Percentiles rank a stretch among this genome's conserved stretches.
These are phyloP conservation scores for Chrysanthemum makinoi DNA, from an alignment of 129 eudicot species.

Conservation along the genomic window DNA sequence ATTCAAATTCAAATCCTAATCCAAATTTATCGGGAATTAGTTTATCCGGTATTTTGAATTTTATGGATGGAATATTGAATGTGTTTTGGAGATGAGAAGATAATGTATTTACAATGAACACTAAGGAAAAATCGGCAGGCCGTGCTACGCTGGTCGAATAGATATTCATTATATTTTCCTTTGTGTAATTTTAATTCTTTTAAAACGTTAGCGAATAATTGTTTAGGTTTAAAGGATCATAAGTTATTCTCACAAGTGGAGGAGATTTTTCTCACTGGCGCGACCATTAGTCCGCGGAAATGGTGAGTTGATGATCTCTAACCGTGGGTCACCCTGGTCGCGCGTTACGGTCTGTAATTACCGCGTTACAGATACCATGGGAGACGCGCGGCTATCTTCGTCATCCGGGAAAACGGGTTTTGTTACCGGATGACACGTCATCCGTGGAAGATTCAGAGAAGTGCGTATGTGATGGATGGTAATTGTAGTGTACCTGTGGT, in stretches of 20 bases:
- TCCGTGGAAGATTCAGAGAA: slow-evolving; percentile 29
- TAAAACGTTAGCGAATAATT: slow-evolving; percentile 58
- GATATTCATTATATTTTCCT: slow-evolving; percentile 80
- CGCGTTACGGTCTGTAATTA: slow-evolving; percentile 73
- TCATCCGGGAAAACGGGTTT: slow-evolving; percentile 17
- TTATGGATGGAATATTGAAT: slow-evolving; percentile 84
- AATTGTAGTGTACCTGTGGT: slow-evolving; percentile 56
- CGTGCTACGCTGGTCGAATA: slow-evolving; percentile 70
- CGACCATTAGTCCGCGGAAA: slow-evolving; percentile 77
- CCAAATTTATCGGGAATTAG: slow-evolving; percentile 23
- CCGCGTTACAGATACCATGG: slow-evolving; percentile 66
- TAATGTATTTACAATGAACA: slow-evolving; percentile 83
- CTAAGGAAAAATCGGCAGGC: slow-evolving; percentile 61
- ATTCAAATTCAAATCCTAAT: neutral
- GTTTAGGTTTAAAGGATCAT: slow-evolving; percentile 79
- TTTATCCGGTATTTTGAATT: slow-evolving; percentile 66
- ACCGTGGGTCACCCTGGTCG: slow-evolving; percentile 90
- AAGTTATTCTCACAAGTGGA: slow-evolving; percentile 74
- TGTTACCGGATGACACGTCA: slow-evolving; percentile 32
- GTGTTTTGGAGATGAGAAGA: slow-evolving; percentile 57
- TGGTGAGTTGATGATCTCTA: slow-evolving; percentile 79
- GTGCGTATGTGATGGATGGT: slow-evolving; percentile 41
- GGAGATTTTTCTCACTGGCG: slow-evolving; percentile 63
- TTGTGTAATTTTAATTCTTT: slow-evolving; percentile 66
- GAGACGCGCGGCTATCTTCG: slow-evolving; percentile 19